Conservation (phyloP, 2,329 filamentous ascomycete species). For the Pseudogymnoascus sp. region DNA sequence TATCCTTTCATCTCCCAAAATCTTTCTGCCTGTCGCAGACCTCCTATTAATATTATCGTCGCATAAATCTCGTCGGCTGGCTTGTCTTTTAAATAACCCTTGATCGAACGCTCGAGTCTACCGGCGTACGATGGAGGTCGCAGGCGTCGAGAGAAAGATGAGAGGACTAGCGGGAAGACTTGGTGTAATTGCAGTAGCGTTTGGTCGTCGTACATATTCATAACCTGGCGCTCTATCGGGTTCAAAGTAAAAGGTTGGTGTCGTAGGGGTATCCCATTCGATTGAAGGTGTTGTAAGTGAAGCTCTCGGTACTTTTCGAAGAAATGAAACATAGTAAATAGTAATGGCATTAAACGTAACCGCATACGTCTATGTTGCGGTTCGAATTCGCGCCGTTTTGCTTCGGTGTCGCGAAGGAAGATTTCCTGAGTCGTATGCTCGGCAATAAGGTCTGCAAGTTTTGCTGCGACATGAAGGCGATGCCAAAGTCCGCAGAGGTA, state of each 20-base stretch:
- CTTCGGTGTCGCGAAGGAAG: conserved; percentile 50
- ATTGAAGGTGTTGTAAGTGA: conserved; percentile 48
- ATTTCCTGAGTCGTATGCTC: conserved; percentile 60
- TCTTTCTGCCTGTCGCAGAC: conserved; percentile 53
- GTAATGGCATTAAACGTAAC: conserved; percentile 52
- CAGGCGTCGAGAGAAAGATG: conserved; percentile 55
- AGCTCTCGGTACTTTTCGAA: conserved; percentile 57
- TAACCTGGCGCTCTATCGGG: conserved; percentile 54
- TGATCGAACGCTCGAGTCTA: conserved; percentile 52
- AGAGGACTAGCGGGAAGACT: conserved; percentile 56
- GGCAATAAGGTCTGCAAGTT: conserved; percentile 54
- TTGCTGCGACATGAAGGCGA: conserved; percentile 55
- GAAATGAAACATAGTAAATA: conserved; percentile 61
- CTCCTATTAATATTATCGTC: conserved; percentile 52
- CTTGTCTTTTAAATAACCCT: conserved; percentile 56
- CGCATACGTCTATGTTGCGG: conserved; percentile 57
- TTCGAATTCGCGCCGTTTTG: conserved; percentile 49
- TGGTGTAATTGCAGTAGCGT: conserved; percentile 57
- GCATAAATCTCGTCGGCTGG: conserved; percentile 56
- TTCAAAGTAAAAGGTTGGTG: conserved; percentile 50
- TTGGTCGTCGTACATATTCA: conserved; percentile 57
- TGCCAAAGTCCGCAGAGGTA: conserved; percentile 60
- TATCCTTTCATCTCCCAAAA: conserved; percentile 63
- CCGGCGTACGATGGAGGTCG: conserved; percentile 59
- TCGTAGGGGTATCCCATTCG: conserved; percentile 42